These are phyloP conservation scores for Ceratocystis cubensis DNA, from an alignment of 2,329 filamentous ascomycete genomes.

Conservation along the genomic window DNA sequence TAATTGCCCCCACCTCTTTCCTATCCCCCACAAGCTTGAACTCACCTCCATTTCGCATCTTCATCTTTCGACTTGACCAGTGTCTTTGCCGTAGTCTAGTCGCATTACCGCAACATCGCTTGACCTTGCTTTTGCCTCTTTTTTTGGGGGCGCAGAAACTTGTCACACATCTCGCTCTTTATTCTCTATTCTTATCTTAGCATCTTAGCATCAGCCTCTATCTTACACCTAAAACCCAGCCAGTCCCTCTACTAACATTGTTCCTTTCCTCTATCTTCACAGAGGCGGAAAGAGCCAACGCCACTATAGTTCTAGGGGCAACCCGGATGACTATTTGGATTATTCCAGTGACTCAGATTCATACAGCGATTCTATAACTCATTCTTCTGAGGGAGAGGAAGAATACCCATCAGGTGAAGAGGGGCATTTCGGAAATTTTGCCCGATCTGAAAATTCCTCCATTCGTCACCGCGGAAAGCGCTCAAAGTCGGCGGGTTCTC, in stretches of 20 bases:
- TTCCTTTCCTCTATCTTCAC: background rate
- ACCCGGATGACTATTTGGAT: background rate
- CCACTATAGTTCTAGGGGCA: background rate
- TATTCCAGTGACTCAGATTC: too few relatives aligned
- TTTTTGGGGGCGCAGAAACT: background rate
- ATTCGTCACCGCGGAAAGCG: background rate
- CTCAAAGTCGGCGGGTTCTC: conserved; percentile 27
- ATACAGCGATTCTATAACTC: too few relatives aligned
- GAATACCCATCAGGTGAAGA: background rate
- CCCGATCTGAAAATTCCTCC: conserved; percentile 2
- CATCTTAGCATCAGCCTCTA: background rate
- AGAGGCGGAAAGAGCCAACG: background rate
- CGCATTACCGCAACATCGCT: background rate
- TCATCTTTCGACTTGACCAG: background rate
- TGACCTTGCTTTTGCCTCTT: background rate
- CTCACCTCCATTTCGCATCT: background rate
- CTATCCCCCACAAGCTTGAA: background rate
- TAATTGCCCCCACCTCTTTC: background rate
- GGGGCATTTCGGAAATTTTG: background rate
- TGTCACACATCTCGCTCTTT: too few relatives aligned
- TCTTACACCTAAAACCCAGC: background rate
- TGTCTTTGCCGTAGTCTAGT: background rate
- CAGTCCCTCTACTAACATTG: background rate
- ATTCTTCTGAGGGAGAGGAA: background rate
- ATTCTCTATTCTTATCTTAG: too few relatives aligned